Percentiles rank a stretch among this genome's conserved stretches.
phyloP scores from a whole-genome alignment of 352 stramenopile genomes.

The Globisporangium acanthophoron region DNA sequence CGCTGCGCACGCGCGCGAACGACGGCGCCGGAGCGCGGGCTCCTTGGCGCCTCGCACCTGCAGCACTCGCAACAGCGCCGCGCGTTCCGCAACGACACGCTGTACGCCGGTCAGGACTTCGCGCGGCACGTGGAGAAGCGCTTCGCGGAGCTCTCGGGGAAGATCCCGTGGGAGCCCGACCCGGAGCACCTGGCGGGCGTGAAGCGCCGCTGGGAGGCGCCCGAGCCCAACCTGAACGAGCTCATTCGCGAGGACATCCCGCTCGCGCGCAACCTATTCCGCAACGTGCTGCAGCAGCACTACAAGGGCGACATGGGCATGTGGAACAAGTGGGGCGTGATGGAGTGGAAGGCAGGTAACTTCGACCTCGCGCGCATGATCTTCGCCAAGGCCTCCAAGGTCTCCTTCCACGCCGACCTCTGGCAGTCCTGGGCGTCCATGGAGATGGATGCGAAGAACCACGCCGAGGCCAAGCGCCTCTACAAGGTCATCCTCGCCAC shows the following conservation, averaged over 20 bases:
- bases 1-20: neutral
- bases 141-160: conserved; percentile 71
- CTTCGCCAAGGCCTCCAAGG: conserved; percentile 70
- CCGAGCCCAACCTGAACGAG: conserved; percentile 70
- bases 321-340: conserved; percentile 90
- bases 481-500: conserved; percentile 82
- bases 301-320: conserved; percentile 86
- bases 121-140: conserved; percentile 66
- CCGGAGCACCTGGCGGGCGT: conserved; percentile 44
- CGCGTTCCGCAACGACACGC: conserved; percentile 33
- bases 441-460: conserved; percentile 73
- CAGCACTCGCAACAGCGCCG: neutral
- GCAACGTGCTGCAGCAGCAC: conserved; percentile 69
- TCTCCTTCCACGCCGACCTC: conserved; percentile 64
- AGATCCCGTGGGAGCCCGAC: conserved; percentile 74
- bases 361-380: conserved; percentile 82
- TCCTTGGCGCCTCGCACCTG: neutral
- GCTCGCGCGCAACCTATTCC: conserved; percentile 66
- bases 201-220: conserved; percentile 49
- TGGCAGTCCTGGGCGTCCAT: conserved; percentile 86
- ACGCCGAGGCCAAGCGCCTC: conserved; percentile 69
- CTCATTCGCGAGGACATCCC: conserved; percentile 77
- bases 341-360: conserved; percentile 87
- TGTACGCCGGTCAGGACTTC: conserved; percentile 72
- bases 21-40: neutral